A percentile compares a stretch with the other conserved stretches of the same genome.
These are phyloP conservation scores for Kazachstania sp. DNA, from an alignment of 1,139 yeast species.

Conservation along the genomic window DNA sequence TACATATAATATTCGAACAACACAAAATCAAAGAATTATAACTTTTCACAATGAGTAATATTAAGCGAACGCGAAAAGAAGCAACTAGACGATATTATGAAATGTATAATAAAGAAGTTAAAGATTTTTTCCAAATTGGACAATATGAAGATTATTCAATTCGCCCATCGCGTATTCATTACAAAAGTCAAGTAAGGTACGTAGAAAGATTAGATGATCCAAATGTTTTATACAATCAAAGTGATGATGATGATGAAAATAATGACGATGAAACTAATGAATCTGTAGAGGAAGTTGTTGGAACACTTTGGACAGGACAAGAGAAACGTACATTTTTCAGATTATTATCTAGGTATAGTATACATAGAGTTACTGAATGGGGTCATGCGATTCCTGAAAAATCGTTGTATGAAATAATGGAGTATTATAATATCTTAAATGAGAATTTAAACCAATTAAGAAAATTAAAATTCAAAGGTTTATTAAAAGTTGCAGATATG, in stretches of 20 bases:
- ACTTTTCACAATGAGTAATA: background rate
- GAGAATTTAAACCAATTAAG: conserved; percentile 15
- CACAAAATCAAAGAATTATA: too few species aligned
- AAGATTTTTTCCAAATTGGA: conserved; percentile 14
- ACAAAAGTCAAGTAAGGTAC: conserved; percentile 13
- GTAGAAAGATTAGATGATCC: conserved; percentile 6
- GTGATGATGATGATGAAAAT: background rate
- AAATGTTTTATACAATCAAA: background rate
- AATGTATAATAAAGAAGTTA: conserved; percentile 1
- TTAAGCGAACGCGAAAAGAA: background rate
- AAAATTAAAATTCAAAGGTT: conserved; percentile 11
- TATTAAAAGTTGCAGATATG: conserved; percentile 16
- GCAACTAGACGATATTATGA: conserved; percentile 1
- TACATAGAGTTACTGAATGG: conserved; percentile 29
- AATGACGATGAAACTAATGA: background rate
- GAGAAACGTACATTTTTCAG: conserved; percentile 28
- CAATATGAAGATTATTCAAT: conserved; percentile 13
- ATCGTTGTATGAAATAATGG: conserved; percentile 24
- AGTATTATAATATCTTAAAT: conserved; percentile 22
- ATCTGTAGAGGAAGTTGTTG: conserved; percentile 4
- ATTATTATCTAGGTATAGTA: conserved; percentile 23
- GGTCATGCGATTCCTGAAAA: conserved; percentile 14
- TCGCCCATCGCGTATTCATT: conserved; percentile 21
- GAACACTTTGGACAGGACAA: conserved; percentile 21
- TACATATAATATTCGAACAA: too few species aligned